A percentile compares a stretch with the other conserved stretches of the same genome.
Conservation (phyloP, 768 basidiomycete species). For the Ephemerocybe angulata region DNA sequence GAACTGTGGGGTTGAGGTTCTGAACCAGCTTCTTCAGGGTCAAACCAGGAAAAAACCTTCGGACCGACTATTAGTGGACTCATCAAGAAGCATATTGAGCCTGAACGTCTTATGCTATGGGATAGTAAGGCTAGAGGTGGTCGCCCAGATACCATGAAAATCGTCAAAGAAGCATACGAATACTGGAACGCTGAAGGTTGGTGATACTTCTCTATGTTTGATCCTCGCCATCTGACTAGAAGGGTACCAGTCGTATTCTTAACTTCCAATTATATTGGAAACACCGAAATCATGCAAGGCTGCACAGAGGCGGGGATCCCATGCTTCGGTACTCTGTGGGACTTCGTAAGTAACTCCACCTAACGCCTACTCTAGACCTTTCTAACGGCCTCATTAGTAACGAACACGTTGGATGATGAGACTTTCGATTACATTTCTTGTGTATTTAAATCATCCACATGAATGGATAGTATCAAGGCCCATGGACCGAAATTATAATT, state of each 20-base stretch:
- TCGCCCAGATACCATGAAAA: constrained; percentile 74
- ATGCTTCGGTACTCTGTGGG: constrained; percentile 68
- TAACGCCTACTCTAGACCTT: background rate
- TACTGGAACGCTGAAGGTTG: constrained; percentile 71
- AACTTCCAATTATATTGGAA: constrained; percentile 79
- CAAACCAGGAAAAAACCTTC: constrained; percentile 81
- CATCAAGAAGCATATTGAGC: constrained; percentile 66
- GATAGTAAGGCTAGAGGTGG: constrained; percentile 72
- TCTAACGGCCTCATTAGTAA: constrained; percentile 8
- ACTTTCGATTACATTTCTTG: background rate
- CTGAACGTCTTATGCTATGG: constrained; percentile 74
- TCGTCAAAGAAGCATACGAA: constrained; percentile 64
- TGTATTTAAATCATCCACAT: background rate
- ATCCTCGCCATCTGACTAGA: constrained; percentile 9
- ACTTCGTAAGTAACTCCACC: constrained; percentile 44
- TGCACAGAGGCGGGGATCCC: constrained; percentile 69
- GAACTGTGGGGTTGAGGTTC: constrained; percentile 6
- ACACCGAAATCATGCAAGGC: constrained; percentile 75
- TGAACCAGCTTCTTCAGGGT: constrained; percentile 40
- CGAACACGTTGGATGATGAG: constrained; percentile 7
- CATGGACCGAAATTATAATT: background rate
- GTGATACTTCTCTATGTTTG: constrained; percentile 1
- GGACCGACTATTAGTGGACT: constrained; percentile 65
- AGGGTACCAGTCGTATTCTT: constrained; percentile 81
- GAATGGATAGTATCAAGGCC: constrained; percentile 1